Base-by-base conservation (phyloP, 2,329 filamentous ascomycete species). In the Scleromitrula shiraiana region DNA sequence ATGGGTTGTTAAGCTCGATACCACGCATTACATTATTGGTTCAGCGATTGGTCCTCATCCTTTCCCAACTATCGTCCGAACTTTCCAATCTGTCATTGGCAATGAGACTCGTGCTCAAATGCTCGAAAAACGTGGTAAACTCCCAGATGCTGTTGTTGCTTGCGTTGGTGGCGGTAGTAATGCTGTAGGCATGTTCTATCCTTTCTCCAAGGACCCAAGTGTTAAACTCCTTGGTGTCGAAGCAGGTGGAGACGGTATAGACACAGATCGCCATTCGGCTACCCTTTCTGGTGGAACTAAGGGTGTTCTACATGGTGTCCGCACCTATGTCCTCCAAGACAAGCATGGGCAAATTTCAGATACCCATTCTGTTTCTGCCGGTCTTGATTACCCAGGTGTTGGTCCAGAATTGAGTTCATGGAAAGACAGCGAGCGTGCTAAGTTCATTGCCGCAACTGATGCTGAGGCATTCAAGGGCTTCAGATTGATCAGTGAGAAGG, bases 11-110 rank as follows among this genome's bases (percentile, higher is more conserved):
- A 78, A 90, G 58, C 85, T 98, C 14, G 83, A 90, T 60, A 94
- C 88, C 15, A 97, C 93, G 0, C 93, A 98, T 74, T 98, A 97
- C 73, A 93, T 97, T 61, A 95, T 98, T 60, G 93, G 93, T 49
- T 96, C 89, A 14, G 93, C 93, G 37, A 98, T 98, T 59, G 93
- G 93, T 0, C 93, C 93, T 40, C 93, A 98, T 66, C 93, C 93
- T 9, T 97, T 96, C 82, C 93, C 93, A 1, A 95, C 88, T 43
- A 97, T 97, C 54, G 93, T 97, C 44, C 83, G 93, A 52, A 96
- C 91, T 0, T 96, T 98, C 82, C 93, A 97, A 70, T 93, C 85
- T 5, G 85, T 98, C 53, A 98, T 98, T 57, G 93, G 93, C 47
- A 80, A 85, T 59, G 93, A 98, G 74, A 96, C 93, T 37, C 95